Evolutionary conservation across 768 basidiomycete species (phyloP), one percentile per base, ranked within the genome.

Genomic region (Paxillus ammoniavirescens): DNA sequence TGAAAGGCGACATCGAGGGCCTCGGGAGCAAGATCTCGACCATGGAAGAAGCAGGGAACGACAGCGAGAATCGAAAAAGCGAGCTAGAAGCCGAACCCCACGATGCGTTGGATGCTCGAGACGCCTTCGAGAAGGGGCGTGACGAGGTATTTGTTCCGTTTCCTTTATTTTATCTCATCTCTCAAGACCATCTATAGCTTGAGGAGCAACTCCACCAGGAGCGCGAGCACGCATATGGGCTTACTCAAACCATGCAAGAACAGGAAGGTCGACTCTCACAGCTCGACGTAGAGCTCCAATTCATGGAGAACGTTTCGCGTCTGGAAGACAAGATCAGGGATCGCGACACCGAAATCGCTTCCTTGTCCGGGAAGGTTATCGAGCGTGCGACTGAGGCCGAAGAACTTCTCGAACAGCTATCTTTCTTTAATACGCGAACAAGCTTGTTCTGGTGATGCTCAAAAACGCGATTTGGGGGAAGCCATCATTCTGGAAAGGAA

Each of bases 41-140:
- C 49, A 74, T 84, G 72, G 84, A 86, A 52, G 55, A 66, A 13
- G 82, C 84, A 48, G 82, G 78, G 77, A 77, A 74, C 28, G 80
- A 83, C 43, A 72, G 66, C 54, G 84, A 86, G 63, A 81, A 79
- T 61, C 77, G 72, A 65, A 80, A 74, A 57, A 69, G 67, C 23
- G 82, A 85, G 52, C 67, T 86, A 2, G 84, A 87, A 56, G 69
- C 65, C 23, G 78, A 86, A 51, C 54, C 83, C 17, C 77, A 83
- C 44, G 81, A 83, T 51, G 59, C 79, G 2, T 80, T 75, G 74
- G 70, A 73, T 4, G 65, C 72, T 30, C 83, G 77, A 61, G 82
- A 83, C 35, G 75, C 72, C 14, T 62, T 83, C 13, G 83, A 86
- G 63, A 78, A 75, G 57, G 82, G 85, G 62, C 21, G n/a, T n/a